phyloP scores from a whole-genome alignment of 805 yeast species.

The Metschnikowia shivogae region DNA sequence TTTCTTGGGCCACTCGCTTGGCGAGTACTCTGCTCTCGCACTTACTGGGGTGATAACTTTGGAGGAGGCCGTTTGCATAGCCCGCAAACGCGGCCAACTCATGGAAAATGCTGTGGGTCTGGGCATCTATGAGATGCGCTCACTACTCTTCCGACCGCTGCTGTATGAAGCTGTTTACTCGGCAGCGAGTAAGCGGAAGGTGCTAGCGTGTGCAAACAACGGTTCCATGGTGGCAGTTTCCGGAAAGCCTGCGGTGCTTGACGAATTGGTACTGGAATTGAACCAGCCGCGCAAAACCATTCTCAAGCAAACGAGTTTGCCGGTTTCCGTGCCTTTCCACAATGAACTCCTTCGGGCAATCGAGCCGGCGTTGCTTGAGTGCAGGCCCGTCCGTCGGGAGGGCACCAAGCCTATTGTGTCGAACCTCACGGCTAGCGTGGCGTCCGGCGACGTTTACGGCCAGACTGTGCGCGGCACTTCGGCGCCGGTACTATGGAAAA shows the following conservation, averaged over 20 bases:
- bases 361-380: conserved; percentile 25
- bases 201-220: conserved; percentile 48
- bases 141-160: conserved; percentile 27
- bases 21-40: conserved; percentile 17
- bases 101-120: conserved; percentile 10
- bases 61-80: conserved; percentile 12
- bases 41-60: conserved; percentile 15
- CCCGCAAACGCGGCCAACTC: conserved; percentile 16
- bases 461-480: conserved; percentile 39
- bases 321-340: conserved; percentile 53
- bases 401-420: conserved; percentile 32
- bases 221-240: conserved; percentile 41
- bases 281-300: conserved; percentile 16
- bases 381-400: conserved; percentile 12
- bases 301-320: conserved; percentile 28
- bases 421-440: conserved; percentile 31
- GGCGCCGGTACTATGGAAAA: conserved; percentile 42
- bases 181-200: conserved; percentile 17
- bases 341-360: conserved; percentile 36
- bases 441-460: conserved; percentile 21
- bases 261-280: conserved; percentile 17
- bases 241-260: conserved; percentile 32
- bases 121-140: conserved; percentile 28
- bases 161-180: conserved; percentile 21
- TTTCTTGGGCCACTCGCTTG: conserved; percentile 18